Evolutionary conservation across 441 rosid genomes (phyloP), one percentile per base, ranked within the genome.

Genomic region (Corymbia citriodora): DNA sequence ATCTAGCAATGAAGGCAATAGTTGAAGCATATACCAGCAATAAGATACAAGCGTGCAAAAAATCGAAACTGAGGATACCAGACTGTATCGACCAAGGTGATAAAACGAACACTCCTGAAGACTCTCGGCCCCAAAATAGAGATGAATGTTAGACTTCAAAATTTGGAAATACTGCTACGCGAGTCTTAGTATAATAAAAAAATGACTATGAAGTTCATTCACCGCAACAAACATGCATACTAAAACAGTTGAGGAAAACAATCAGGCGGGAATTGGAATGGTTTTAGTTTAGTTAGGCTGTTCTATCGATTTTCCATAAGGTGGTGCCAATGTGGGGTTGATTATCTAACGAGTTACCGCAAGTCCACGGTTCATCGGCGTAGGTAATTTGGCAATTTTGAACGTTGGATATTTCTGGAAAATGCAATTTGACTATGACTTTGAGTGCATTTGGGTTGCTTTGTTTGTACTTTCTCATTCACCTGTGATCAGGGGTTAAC

Each of bases 1-100:
- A 55, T 61, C 25, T 61, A 61, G 31, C 68, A 11, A 61, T 11
- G 68, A 61, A 61, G 68, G 25, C 68, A 61, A 61, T 7, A 25
- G 15, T 59, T 0, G 8, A 61, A 61, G 68, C 25, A 25, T 61
- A 27, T n/a, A 2, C 68, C 31, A 61, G 31, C 31, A 27, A 27
- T 27, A 61, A 14, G 29, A 61, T 25, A n/a, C n/a, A 61, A 61
- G 68, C 8, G 8, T 61, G 70, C 17, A 61, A 16, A 61, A 16
- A 16, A 61, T 61, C 33, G 29, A 61, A 61, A 61, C 9, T 61
- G 9, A 61, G 70, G 33, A 61, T 63, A 63, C 33, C 70, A 3
- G 17, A 63, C 70, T 6, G 33, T 29, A 29, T 63, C 29, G 0
- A 27, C n/a, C 1, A 59, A 59, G 25, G n/a, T 0, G 5, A 59